These are phyloP conservation scores for Aegle marmelos DNA, from an alignment of 345 rosid genomes.

Conservation along the genomic window DNA sequence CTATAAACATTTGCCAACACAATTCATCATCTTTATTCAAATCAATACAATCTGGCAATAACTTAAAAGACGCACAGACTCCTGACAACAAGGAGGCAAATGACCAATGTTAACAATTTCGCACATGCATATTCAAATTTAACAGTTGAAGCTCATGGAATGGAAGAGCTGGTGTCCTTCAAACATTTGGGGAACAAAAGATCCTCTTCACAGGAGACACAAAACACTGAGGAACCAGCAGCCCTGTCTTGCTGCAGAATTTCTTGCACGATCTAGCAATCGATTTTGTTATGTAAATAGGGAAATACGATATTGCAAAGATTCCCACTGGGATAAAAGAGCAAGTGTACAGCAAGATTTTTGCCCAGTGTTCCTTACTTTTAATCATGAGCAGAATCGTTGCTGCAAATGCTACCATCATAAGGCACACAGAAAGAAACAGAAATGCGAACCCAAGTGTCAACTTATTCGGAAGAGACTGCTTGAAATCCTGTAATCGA, in stretches of 20 bases:
- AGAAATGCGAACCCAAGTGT: background rate
- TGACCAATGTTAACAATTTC: too few species aligned
- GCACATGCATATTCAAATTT: too few species aligned
- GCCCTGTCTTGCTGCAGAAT: background rate
- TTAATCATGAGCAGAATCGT: too few species aligned
- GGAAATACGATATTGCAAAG: background rate
- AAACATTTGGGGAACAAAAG: background rate
- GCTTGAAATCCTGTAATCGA: slow-evolving; percentile 9
- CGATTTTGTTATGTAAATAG: background rate
- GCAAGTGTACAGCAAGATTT: too few species aligned
- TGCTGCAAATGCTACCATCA: slow-evolving; percentile 11
- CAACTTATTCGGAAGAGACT: slow-evolving; percentile 1
- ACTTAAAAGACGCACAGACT: background rate
- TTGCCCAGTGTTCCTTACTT: too few species aligned
- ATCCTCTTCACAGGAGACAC: background rate
- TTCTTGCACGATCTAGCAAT: background rate
- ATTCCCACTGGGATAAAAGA: slow-evolving; percentile 2
- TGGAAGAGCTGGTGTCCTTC: background rate
- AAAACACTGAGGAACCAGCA: background rate
- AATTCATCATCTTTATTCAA: background rate
- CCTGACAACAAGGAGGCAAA: too few species aligned
- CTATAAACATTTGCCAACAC: too few species aligned
- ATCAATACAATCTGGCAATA: background rate
- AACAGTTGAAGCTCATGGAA: background rate
- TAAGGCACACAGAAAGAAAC: slow-evolving; percentile 7